Base-by-base conservation (phyloP, 257 asterid species). In the Nicotiana noctiflora region DNA sequence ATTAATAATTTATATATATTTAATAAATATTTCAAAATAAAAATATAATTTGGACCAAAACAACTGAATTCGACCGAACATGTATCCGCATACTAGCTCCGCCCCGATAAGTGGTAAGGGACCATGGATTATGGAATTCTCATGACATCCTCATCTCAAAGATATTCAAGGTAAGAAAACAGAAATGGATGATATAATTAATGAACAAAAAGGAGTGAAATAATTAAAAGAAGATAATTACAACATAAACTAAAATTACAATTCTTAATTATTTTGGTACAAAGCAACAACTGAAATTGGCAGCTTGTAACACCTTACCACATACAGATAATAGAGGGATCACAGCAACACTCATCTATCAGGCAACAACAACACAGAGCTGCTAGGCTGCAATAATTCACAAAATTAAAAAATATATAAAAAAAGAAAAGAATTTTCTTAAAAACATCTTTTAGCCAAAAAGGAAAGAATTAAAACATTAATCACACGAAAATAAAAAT, bases 331-430 rank as follows among this genome's bases (percentile, higher is more conserved):
- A 74, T n/a, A 46, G 78, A 74, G 8, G 78, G 78, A 74, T 74
- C 78, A 49, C 78, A 74, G 61, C 78, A 74, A 49, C 78, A 74
- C 40, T 74, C 78, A 74, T 74, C 78, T 46, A 74, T 3, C 78
- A 74, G 23, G 78, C 78, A 74, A 27, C 78, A 74, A 49, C 78
- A 72, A 72, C 78, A 72, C 78, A 72, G 44, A 72, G 78, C 78
- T 72, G 78, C 61, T 23, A 72, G 23, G 10, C 78, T 72, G 78
- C 77, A 70, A 70, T 4, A 40, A 8, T 10, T 40, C n/a, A 37
- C 32, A n/a, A 32, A 13, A 18, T 12, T 17, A 37, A 10, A 67
- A 4, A n/a, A 8, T 7, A 37, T 1, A 0, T 37, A 37, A 7
- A 37, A 37, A 1, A 2, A 37, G 10, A 40, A 51, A 51, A 51